Base-by-base conservation (phyloP, 768 basidiomycete genomes). In the Gloeostereum incarnatum region DNA sequence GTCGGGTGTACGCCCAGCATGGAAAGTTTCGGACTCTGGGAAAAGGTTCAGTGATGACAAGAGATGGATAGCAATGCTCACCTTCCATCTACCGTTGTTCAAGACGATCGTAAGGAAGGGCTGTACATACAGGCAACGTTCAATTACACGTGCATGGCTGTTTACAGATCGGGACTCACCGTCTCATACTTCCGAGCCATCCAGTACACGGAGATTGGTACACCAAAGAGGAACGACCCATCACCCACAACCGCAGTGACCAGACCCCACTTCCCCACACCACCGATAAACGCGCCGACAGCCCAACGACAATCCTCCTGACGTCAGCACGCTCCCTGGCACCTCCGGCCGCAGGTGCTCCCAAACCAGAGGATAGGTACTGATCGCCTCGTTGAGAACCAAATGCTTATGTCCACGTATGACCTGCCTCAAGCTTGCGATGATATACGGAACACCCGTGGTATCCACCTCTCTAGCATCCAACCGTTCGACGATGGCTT, bases 1-100 rank as follows among this genome's bases (percentile, higher is more conserved):
- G 49, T 45, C 0, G 81, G 82, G 46, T 85, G 72, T 0, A 83
- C 68, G 3, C 71, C 71, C 6, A 81, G 57, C 75, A 84, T 73
- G 0, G 79, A 81, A 10, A 71, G 47, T 44, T 66, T 73, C 3
- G 82, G 82, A 0, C 77, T 73, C 68, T 75, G 45, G 22, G 36
- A 45, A 26, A 11, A 31, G 25, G 18, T n/a, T n/a, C n/a, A n/a
- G n/a, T n/a, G n/a, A n/a, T n/a, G n/a, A n/a, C n/a, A n/a, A n/a
- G n/a, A n/a, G n/a, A n/a, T n/a, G n/a, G n/a, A n/a, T 14, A n/a
- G 19, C 35, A 5, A 8, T 2, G 51, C 62, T 44, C 40, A 73
- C 70, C 47, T 64, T 74, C 79, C 78, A 80, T 0, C 78, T 79
- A 0, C 79, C 80, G 40, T 85, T 85, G 51, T 84, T 84, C 10